These are phyloP conservation scores for Phyllachora maydis DNA, from an alignment of 2,329 filamentous ascomycete genomes.

Conservation along the genomic window DNA sequence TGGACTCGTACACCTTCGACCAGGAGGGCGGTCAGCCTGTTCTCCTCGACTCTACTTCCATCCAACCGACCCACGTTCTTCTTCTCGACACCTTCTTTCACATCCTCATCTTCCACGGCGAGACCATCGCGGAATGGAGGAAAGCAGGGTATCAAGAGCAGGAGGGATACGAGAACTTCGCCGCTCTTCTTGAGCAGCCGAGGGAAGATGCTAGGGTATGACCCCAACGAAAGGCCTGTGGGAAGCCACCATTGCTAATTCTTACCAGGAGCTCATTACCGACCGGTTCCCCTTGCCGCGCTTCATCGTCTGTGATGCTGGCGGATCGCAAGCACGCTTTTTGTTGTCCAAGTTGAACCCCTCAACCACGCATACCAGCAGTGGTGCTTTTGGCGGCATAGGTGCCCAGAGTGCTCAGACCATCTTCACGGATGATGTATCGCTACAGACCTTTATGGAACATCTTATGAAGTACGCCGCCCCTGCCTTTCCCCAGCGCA, in stretches of 20 bases:
- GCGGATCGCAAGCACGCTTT: constrained; percentile 93
- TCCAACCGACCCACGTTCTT: constrained; percentile 82
- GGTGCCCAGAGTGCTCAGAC: constrained; percentile 84
- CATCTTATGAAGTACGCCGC: constrained; percentile 94
- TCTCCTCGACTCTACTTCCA: constrained; percentile 88
- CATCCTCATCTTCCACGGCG: constrained; percentile 96
- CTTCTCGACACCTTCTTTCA: constrained; percentile 98
- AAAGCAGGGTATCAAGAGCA: constrained; percentile 97
- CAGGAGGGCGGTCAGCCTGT: constrained; percentile 85
- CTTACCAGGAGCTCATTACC: constrained; percentile 66
- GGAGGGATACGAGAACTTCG: constrained; percentile 95
- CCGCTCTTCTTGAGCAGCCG: constrained; percentile 66
- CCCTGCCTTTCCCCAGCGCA: no score
- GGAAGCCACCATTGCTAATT: constrained; percentile 1
- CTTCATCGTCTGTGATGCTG: constrained; percentile 98
- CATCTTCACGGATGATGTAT: constrained; percentile 97
- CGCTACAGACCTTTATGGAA: constrained; percentile 97
- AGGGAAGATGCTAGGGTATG: constrained; percentile 89
- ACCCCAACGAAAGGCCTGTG: constrained; percentile 4
- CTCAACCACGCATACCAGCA: constrained; percentile 85
- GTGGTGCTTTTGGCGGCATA: constrained; percentile 81
- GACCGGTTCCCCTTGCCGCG: constrained; percentile 95
- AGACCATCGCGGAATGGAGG: constrained; percentile 94
- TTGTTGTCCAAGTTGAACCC: constrained; percentile 92
- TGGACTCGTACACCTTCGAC: constrained; percentile 94